Base-by-base conservation (phyloP, 2,329 filamentous ascomycete genomes). In the Paecilomyces formosus region DNA sequence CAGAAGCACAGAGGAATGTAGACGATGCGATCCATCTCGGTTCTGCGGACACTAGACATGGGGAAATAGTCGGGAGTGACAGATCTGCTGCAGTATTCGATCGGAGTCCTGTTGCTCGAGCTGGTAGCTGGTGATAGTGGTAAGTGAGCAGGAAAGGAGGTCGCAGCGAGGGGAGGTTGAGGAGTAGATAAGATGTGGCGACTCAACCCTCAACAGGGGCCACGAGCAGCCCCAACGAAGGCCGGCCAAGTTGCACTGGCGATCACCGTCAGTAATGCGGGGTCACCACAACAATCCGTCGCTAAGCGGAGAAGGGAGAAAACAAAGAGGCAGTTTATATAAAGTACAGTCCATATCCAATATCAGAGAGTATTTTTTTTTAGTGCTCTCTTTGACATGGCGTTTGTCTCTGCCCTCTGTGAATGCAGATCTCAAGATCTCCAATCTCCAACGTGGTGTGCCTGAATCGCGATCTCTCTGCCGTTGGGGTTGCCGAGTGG, bases 1-100 rank as follows among this genome's bases (percentile, higher is more conserved):
- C 71, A 73, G 65, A 73, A 70, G 60, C 71, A 72, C 26, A 73
- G 65, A 15, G 71, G 70, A 33, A 73, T 72, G 53, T 71, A 72
- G 61, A 72, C 69, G 52, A 65, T 70, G 60, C 64, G 67, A 56
- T 73, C 70, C 67, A 72, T 72, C 28, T 71, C 22, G n/a, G 8
- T n/a, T 45, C 7, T 18, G 13, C 39, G 4, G 15, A n/a, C 30
- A 31, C 30, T 31, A 45, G n/a, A 45, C n/a, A n/a, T 45, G 39
- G 18, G 15, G 18, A 8, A n/a, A 45, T 2, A n/a, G 13, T 45
- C 18, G 15, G 12, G 8, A 15, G 33, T 35, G 13, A 15, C n/a
- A 8, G 15, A 6, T 18, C n/a, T 45, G n/a, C 18, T 45, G 39
- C 39, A 9, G 39, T 18, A n/a, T 18, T 45, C n/a, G n/a, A 21